Evolutionary conservation across 495 filamentous ascomycete species (phyloP).

Genomic region (Amniculicola lignicola): DNA sequence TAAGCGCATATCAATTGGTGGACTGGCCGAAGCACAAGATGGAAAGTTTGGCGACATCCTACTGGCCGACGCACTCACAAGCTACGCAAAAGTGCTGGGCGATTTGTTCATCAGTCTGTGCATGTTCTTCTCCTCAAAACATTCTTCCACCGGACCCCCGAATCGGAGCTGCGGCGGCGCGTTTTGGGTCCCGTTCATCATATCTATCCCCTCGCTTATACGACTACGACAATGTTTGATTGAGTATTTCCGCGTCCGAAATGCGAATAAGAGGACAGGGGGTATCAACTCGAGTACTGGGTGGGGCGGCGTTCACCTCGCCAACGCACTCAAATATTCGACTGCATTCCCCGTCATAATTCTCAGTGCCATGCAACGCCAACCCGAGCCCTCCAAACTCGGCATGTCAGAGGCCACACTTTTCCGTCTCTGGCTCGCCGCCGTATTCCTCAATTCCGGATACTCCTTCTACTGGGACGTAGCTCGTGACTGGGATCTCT

Average conservation of each 20-base stretch:
- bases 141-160: slow-evolving; percentile 73
- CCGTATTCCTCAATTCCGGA: slow-evolving; percentile 72
- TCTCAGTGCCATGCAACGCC: slow-evolving; percentile 68
- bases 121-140: slow-evolving; percentile 73
- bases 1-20: slow-evolving; percentile 70
- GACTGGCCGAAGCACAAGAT: slow-evolving; percentile 73
- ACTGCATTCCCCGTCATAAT: slow-evolving; percentile 89
- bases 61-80: slow-evolving; percentile 91
- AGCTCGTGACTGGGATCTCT: slow-evolving; percentile 92
- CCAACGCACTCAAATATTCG: slow-evolving; percentile 90
- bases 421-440: slow-evolving; percentile 55
- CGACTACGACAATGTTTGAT: slow-evolving; percentile 90
- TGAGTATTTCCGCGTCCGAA: slow-evolving; percentile 73
- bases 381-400: slow-evolving; percentile 54
- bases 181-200: slow-evolving; percentile 72
- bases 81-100: slow-evolving; percentile 85
- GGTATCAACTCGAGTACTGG: slow-evolving; percentile 46
- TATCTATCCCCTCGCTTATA: slow-evolving; percentile 77
- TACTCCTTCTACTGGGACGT: slow-evolving; percentile 99
- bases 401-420: slow-evolving; percentile 57
- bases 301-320: slow-evolving; percentile 78
- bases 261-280: slow-evolving; percentile 38
- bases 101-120: slow-evolving; percentile 85
- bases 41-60: slow-evolving; percentile 93
- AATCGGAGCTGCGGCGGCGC: slow-evolving; percentile 75